phyloP scores from a whole-genome alignment of 805 yeast genomes.

The Aciculoconidium aculeatum region DNA sequence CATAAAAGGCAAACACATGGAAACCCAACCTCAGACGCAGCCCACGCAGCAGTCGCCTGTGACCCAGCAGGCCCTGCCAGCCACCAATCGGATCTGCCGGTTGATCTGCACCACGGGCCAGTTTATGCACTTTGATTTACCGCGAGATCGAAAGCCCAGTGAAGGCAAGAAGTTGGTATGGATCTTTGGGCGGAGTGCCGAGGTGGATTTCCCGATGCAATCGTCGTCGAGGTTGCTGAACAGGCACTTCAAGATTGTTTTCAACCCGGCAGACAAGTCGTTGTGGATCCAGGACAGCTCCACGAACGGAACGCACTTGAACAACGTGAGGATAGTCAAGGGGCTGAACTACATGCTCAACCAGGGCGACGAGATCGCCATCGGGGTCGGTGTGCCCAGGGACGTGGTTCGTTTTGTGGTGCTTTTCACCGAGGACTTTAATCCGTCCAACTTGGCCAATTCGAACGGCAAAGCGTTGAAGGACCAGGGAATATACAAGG shows the following conservation, averaged over 20 bases:
- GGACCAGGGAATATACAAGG: constrained; percentile 56
- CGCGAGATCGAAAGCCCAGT: constrained; percentile 18
- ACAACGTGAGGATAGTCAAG: constrained; percentile 65
- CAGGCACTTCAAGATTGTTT: constrained; percentile 66
- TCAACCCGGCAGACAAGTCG: constrained; percentile 49
- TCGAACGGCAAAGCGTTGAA: constrained; percentile 18
- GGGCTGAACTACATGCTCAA: constrained; percentile 74
- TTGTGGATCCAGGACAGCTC: constrained; percentile 68
- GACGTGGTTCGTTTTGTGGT: constrained; percentile 57
- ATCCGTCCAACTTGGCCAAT: constrained; percentile 24
- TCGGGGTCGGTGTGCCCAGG: constrained; percentile 76
- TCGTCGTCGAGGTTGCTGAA: constrained; percentile 63
- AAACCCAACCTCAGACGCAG: constrained; percentile 21
- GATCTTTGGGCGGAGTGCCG: constrained; percentile 69
- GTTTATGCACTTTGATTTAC: constrained; percentile 42
- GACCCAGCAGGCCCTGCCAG: constrained; percentile 20
- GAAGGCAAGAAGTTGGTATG: constrained; percentile 38
- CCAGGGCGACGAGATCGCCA: constrained; percentile 90
- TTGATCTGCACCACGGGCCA: constrained; percentile 58
- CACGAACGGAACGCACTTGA: constrained; percentile 90
- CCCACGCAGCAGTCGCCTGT: constrained; percentile 34
- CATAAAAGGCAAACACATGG: too few species aligned
- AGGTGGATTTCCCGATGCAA: constrained; percentile 59
- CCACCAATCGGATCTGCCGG: constrained; percentile 40
- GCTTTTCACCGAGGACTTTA: constrained; percentile 39